Base-by-base conservation (phyloP, 306 rosid genomes). In the Styphnolobium japonicum region DNA sequence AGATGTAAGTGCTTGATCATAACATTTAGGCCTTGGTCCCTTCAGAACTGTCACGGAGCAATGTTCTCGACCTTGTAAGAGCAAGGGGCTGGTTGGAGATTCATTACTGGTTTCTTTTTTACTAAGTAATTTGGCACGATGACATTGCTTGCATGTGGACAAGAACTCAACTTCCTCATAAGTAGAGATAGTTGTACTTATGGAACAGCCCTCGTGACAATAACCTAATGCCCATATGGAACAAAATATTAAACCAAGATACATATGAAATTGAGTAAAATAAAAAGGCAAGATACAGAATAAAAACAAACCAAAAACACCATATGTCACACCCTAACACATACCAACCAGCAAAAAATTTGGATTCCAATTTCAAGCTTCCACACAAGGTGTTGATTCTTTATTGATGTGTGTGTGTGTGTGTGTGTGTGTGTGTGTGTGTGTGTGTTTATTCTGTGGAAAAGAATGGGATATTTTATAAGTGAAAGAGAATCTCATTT, bases 21-120 rank as follows among this genome's bases (percentile, higher is more conserved):
- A 18, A 76, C 39, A 57, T 49, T 77, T 83, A 39, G 86, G 80
- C 76, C 39, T 83, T 61, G 63, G 73, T 55, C 82, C 83, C 84
- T 84, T 89, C 62, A 78, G 68, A 71, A 58, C 77, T 46, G 89
- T 53, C 49, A 34, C 16, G 21, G 84, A 67, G 75, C 82, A 81
- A 43, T 56, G 87, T 45, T 83, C 92, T 78, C 79, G 89, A 73
- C 82, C 84, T 83, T 83, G 88, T 83, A 86, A 66, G 60, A 80
- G 82, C 60, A 90, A 84, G 73, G 97, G 91, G 77, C 85, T 89
- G 48, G 87, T 87, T 42, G 96, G 87, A 68, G 93, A 88, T 74
- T 92, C 91, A 60, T 87, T 79, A 51, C 76, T 73, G 68, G 78
- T 82, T 69, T 61, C 89, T 56, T 80, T 88, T 48, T 83, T 83